A percentile compares a stretch with the other conserved stretches of the same genome.
Conservation (phyloP, 805 yeast genomes). For the Suhomyces prunicola region DNA sequence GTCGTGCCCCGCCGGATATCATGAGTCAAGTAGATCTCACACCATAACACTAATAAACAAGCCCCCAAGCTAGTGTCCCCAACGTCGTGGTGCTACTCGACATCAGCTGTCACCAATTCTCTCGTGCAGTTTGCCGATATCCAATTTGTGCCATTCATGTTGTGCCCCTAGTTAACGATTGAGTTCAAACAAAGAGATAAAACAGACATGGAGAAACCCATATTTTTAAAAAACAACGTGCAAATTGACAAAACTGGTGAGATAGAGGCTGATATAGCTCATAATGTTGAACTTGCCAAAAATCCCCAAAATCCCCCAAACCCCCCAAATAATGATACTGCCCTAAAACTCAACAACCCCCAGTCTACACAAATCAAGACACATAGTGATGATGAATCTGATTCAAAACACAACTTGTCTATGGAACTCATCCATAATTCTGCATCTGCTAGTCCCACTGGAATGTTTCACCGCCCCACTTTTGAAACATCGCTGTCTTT, state of each 20-base stretch:
- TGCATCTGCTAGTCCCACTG: background rate
- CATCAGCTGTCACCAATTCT: background rate
- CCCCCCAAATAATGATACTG: background rate
- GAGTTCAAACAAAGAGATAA: background rate
- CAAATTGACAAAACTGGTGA: background rate
- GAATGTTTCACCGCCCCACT: slow-evolving; percentile 19
- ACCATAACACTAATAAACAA: background rate
- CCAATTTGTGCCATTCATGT: background rate
- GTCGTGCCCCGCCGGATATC: background rate
- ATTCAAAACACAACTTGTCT: background rate
- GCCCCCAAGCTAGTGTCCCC: background rate
- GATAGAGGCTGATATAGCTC: background rate
- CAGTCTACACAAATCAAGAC: background rate
- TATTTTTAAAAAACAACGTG: background rate
- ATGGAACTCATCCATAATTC: background rate
- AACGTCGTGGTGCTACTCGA: background rate
- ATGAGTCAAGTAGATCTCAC: background rate
- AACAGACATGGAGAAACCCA: background rate
- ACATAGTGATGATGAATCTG: background rate
- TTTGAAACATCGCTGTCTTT: slow-evolving; percentile 12
- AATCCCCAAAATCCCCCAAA: too few relatives aligned
- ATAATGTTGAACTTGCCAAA: too few relatives aligned
- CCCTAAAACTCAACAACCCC: background rate
- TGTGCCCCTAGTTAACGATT: background rate
- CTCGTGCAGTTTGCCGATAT: background rate